These are phyloP conservation scores for Quercus phellos DNA, from an alignment of 331 rosid genomes.

Conservation along the genomic window DNA sequence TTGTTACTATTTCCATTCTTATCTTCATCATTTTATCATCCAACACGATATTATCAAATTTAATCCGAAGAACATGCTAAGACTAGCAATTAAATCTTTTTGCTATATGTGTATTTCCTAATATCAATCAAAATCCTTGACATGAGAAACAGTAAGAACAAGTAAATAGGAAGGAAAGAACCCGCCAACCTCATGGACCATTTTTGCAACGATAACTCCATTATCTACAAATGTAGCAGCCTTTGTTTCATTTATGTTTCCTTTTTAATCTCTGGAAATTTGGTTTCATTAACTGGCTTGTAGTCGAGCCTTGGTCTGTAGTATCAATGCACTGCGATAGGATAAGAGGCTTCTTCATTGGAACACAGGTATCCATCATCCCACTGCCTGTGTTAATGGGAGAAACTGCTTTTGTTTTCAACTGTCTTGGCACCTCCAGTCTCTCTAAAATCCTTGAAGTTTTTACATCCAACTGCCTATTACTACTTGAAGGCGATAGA, in stretches of 20 bases:
- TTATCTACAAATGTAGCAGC: background rate
- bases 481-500: conserved; percentile 36
- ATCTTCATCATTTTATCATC: background rate
- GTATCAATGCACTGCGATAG: conserved; percentile 38
- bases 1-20: background rate
- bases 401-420: conserved; percentile 35
- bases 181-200: conserved; percentile 21
- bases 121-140: background rate
- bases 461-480: conserved; percentile 43
- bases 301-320: conserved; percentile 24
- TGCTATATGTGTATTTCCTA: background rate
- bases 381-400: conserved; percentile 31
- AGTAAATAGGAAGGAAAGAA: background rate
- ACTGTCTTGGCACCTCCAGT: conserved; percentile 67
- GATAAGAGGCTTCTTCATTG: conserved; percentile 39
- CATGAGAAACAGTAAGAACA: background rate
- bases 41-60: background rate
- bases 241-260: conserved; percentile 32
- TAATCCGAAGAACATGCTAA: background rate
- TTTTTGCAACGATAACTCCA: background rate
- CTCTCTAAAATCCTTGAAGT: conserved; percentile 81
- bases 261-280: conserved; percentile 47
- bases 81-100: background rate
- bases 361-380: conserved; percentile 20
- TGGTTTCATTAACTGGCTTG: conserved; percentile 46